These are phyloP conservation scores for Calocybe gangraenosa DNA, from an alignment of 768 basidiomycete genomes.

Conservation along the genomic window DNA sequence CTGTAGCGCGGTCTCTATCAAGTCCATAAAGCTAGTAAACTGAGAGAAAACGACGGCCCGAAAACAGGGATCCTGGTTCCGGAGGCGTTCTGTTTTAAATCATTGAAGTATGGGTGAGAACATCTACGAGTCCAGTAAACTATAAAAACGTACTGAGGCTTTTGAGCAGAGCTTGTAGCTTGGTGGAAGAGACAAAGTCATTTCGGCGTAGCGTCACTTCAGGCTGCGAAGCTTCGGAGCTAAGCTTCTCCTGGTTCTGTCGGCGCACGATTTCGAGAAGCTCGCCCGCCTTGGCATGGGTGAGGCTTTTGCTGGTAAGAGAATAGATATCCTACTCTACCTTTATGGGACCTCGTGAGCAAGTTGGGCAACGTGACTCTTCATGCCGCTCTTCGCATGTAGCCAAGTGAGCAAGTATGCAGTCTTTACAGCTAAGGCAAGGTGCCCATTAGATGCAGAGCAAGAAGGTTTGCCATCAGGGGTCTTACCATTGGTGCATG, in stretches of 20 bases:
- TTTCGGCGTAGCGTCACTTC: conserved; percentile 66
- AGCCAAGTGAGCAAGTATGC: conserved; percentile 71
- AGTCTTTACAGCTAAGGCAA: conserved; percentile 76
- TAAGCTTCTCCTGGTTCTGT: conserved; percentile 19
- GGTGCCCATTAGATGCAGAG: neutral
- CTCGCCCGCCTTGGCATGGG: conserved; percentile 42
- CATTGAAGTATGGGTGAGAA: too few species aligned
- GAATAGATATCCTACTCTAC: conserved; percentile 23
- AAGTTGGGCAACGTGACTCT: conserved; percentile 76
- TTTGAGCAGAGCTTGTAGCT: conserved; percentile 77
- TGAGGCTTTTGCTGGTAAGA: neutral
- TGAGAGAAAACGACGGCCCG: conserved; percentile 89
- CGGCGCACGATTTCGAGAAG: conserved; percentile 58
- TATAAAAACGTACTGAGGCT: conserved; percentile 55
- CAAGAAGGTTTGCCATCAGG: neutral
- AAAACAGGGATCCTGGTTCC: conserved; percentile 70
- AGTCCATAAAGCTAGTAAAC: conserved; percentile 83
- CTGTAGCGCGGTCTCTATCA: conserved; percentile 68
- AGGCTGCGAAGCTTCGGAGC: conserved; percentile 34
- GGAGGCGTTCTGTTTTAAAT: conserved; percentile 57
- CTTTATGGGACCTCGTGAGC: conserved; percentile 64
- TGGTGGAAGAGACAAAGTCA: conserved; percentile 87
- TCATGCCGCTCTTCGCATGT: conserved; percentile 67
- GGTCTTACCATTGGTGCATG: conserved; percentile 68
- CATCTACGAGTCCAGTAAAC: neutral